A percentile compares a stretch with the other conserved stretches of the same genome.
These are phyloP conservation scores for Musa beccarii DNA, from an alignment of 176 grass and related monocot genomes.

Conservation along the genomic window DNA sequence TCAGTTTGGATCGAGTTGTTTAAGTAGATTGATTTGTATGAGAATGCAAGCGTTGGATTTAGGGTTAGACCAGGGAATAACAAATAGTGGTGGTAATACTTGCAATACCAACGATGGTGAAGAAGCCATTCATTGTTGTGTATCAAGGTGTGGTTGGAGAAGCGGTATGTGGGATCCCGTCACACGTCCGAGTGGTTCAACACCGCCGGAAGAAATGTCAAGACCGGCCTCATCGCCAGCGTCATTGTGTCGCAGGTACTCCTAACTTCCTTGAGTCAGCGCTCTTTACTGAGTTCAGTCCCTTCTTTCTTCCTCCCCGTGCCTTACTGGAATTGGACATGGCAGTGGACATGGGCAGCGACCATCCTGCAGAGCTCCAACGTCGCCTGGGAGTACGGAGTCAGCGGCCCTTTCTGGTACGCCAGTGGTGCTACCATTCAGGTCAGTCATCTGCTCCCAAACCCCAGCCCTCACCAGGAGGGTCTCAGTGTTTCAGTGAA, in stretches of 20 bases:
- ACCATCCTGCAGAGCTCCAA: slow-evolving; percentile 81
- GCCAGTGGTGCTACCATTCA: slow-evolving; percentile 65
- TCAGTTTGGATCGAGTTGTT: no score
- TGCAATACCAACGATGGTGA: background rate
- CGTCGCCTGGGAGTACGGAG: slow-evolving; percentile 67
- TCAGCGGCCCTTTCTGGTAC: slow-evolving; percentile 77
- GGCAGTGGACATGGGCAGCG: slow-evolving; percentile 71
- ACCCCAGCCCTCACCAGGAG: no score
- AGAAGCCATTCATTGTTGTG: background rate
- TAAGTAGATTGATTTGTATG: no score
- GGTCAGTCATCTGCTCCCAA: slow-evolving; percentile 11
- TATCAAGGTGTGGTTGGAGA: slow-evolving; percentile 60
- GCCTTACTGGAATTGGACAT: background rate
- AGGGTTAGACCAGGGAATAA: background rate
- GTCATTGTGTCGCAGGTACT: slow-evolving; percentile 66
- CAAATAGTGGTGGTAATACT: background rate
- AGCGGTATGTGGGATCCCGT: slow-evolving; percentile 48
- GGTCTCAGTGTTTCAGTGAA: slow-evolving; percentile 1
- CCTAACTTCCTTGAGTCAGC: background rate
- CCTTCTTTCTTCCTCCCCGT: background rate
- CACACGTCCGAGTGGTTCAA: slow-evolving; percentile 81
- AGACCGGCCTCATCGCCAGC: slow-evolving; percentile 74
- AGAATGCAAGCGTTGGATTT: no score
- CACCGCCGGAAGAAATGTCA: slow-evolving; percentile 62
- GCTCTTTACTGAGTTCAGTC: background rate